Conservation (phyloP, 805 yeast species). For the Kluyveromyces aestuarii region DNA sequence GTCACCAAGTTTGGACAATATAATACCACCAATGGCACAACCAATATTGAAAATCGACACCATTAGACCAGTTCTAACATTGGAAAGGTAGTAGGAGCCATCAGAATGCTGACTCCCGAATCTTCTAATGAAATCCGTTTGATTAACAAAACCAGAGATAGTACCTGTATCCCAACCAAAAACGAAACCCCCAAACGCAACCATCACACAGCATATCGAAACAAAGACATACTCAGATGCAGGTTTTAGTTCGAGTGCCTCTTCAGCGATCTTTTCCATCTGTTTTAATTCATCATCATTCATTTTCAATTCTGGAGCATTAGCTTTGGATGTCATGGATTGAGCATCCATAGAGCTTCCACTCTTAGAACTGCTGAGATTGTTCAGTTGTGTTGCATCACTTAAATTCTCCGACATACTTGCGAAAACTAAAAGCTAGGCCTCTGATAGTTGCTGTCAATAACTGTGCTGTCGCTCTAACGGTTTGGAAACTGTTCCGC, state of each 20-base stretch:
- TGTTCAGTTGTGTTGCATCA: neutral
- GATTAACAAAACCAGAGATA: conserved; percentile 59
- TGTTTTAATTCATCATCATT: conserved; percentile 13
- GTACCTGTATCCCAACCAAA: conserved; percentile 80
- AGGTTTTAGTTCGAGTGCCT: conserved; percentile 11
- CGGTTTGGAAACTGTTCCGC: neutral
- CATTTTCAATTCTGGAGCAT: conserved; percentile 12
- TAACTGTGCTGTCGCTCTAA: too few relatives aligned
- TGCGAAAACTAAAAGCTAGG: too few relatives aligned
- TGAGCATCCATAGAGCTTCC: conserved; percentile 4
- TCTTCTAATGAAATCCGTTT: conserved; percentile 42
- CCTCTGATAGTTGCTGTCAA: too few relatives aligned
- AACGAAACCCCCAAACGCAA: conserved; percentile 38
- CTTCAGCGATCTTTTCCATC: conserved; percentile 14
- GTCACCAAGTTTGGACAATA: conserved; percentile 50
- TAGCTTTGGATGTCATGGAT: conserved; percentile 11
- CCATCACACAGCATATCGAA: conserved; percentile 18
- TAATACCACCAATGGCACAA: conserved; percentile 63
- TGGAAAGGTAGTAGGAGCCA: conserved; percentile 41
- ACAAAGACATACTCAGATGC: conserved; percentile 13
- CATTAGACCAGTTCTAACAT: conserved; percentile 46
- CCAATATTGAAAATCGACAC: conserved; percentile 61
- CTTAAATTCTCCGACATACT: neutral
- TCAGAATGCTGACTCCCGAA: conserved; percentile 40
- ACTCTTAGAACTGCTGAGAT: neutral